These are phyloP conservation scores for Sorghum bicolor DNA, from an alignment of 176 grass and related monocot species.

Conservation along the genomic window DNA sequence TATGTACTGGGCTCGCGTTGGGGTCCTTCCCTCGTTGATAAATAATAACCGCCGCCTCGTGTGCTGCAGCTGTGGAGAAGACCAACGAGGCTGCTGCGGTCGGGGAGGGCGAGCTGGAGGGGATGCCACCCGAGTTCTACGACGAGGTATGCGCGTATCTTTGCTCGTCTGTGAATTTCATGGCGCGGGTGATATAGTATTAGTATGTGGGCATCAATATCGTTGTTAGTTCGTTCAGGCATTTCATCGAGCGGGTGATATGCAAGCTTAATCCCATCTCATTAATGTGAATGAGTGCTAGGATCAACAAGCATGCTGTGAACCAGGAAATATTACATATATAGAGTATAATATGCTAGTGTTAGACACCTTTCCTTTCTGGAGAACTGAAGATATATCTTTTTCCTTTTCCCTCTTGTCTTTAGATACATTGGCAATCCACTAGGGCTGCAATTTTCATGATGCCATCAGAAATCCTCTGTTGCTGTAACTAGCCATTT, in stretches of 20 bases:
- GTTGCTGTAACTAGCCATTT: not conserved
- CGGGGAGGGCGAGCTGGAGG: constrained; percentile 26
- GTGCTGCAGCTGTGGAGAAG: constrained; percentile 37
- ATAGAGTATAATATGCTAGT: not conserved
- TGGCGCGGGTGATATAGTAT: not conserved
- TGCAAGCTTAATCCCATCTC: not conserved
- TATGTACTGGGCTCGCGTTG: not conserved
- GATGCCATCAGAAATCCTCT: not conserved
- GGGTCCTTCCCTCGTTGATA: not conserved
- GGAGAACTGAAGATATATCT: not conserved
- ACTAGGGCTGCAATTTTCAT: not conserved
- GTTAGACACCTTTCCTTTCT: not conserved
- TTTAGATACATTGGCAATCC: not conserved
- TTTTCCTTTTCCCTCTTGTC: not conserved
- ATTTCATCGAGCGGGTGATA: constrained; percentile 25
- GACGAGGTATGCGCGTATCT: constrained; percentile 47
- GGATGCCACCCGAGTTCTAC: constrained; percentile 60
- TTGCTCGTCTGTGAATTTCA: not conserved
- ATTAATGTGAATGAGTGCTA: not conserved
- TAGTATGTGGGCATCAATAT: constrained; percentile 24
- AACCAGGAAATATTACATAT: not conserved
- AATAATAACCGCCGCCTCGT: not conserved
- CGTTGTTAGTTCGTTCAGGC: constrained; percentile 3
- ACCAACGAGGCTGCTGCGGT: constrained; percentile 14
- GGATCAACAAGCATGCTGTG: not conserved